Evolutionary conservation across 768 basidiomycete genomes (phyloP).

Genomic region (Boletus reticulatus): DNA sequence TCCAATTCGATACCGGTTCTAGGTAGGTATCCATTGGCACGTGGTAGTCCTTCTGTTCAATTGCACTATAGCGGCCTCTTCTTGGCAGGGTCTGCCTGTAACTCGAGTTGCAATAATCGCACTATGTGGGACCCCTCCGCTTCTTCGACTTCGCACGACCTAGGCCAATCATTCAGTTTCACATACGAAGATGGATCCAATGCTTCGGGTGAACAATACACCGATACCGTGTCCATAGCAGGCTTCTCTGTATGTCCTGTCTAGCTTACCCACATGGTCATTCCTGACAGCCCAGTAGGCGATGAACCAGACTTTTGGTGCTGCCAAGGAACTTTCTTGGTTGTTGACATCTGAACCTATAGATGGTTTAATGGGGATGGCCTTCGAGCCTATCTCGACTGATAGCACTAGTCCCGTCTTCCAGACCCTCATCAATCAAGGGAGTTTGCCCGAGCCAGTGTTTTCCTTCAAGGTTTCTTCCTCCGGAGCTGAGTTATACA

Average conservation of each 20-base stretch:
- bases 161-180: conserved; percentile 26
- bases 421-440: conserved; percentile 23
- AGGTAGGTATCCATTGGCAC: not conserved
- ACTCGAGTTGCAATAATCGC: conserved; percentile 28
- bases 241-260: conserved; percentile 1
- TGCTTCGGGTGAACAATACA: conserved; percentile 36
- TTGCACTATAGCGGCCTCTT: conserved; percentile 13
- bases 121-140: conserved; percentile 19
- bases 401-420: conserved; percentile 27
- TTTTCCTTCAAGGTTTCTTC: conserved; percentile 26
- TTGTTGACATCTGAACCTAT: not conserved
- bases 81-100: not conserved
- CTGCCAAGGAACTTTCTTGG: too few species aligned
- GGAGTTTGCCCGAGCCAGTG: conserved; percentile 15
- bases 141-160: conserved; percentile 27
- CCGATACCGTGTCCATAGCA: conserved; percentile 25
- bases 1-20: conserved; percentile 31
- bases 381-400: conserved; percentile 25
- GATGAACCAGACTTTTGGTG: conserved; percentile 9
- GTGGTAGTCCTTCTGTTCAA: not conserved
- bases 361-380: conserved; percentile 30
- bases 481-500: conserved; percentile 33
- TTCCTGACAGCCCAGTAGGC: conserved; percentile 8
- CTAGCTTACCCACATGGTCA: not conserved
- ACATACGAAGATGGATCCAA: conserved; percentile 35